phyloP scores from a whole-genome alignment of 352 stramenopile species.

The Phytopythium boreale region DNA sequence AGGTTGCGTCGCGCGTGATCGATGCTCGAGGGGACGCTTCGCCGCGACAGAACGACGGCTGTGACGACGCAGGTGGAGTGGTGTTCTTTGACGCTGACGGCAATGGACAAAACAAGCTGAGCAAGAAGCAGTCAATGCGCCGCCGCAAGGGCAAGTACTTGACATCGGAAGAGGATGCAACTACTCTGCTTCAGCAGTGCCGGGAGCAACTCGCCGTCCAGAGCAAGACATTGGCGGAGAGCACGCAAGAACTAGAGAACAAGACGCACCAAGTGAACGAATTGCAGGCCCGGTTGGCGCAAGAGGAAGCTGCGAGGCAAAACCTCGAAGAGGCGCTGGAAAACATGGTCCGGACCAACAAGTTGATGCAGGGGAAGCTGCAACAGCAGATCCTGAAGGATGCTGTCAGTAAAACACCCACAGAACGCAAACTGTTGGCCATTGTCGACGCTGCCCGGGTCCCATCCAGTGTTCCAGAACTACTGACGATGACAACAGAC shows the following conservation, averaged over 20 bases:
- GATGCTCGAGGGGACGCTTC: conserved; percentile 19
- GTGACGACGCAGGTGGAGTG: conserved; percentile 27
- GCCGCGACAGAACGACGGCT: conserved; percentile 14
- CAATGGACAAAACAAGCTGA: conserved; percentile 28
- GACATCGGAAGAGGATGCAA: conserved; percentile 28
- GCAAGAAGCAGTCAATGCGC: conserved; percentile 48
- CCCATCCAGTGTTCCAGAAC: background rate
- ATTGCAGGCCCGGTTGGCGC: conserved; percentile 33
- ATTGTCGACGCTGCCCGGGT: conserved; percentile 1
- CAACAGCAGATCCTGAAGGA: conserved; percentile 73
- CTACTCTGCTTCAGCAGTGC: conserved; percentile 31
- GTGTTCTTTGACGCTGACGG: conserved; percentile 57
- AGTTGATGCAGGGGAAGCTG: conserved; percentile 50
- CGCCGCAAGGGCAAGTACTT: conserved; percentile 30
- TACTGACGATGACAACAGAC: background rate
- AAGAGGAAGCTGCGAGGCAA: conserved; percentile 26
- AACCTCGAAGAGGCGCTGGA: conserved; percentile 39
- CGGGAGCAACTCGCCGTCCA: conserved; percentile 53
- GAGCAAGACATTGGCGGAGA: conserved; percentile 49
- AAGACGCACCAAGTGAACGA: conserved; percentile 42
- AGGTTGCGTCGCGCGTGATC: conserved; percentile 51
- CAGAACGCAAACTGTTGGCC: conserved; percentile 20
- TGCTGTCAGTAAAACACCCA: conserved; percentile 24
- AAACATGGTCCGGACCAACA: conserved; percentile 57
- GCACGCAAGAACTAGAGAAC: conserved; percentile 58